Percentiles rank a stretch among this genome's conserved stretches.
Conservation (phyloP, 441 rosid species). For the Isatis lusitanica region DNA sequence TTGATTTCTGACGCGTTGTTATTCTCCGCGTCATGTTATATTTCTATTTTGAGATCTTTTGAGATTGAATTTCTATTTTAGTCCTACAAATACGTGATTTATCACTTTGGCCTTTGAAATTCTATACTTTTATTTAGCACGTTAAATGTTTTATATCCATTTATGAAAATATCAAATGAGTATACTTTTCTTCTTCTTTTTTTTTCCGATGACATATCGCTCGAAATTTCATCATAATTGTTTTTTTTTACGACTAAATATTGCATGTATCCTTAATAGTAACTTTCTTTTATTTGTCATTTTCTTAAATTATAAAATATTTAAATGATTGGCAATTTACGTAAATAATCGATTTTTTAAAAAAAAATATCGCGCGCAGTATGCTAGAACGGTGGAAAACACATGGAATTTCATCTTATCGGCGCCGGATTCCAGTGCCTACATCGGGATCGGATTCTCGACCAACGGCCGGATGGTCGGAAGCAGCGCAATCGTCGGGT, state of each 20-base stretch:
- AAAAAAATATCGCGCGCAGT: constrained; percentile 38
- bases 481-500: constrained; percentile 81
- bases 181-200: neutral
- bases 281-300: neutral
- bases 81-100: neutral
- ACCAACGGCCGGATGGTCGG: constrained; percentile 58
- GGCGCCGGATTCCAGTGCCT: constrained; percentile 47
- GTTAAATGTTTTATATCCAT: neutral
- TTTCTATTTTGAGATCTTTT: neutral
- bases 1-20: too few species aligned
- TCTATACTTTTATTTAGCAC: neutral
- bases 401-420: constrained; percentile 80
- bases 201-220: too few species aligned
- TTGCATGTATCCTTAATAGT: neutral
- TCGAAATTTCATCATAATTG: neutral
- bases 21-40: neutral
- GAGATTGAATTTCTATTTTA: neutral
- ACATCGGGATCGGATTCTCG: constrained; percentile 75
- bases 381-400: constrained; percentile 37
- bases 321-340: neutral
- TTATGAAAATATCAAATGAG: neutral
- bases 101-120: neutral
- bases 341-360: neutral
- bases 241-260: neutral
- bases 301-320: neutral